A percentile compares a stretch with the other conserved stretches of the same genome.
Conservation (phyloP, 495 filamentous ascomycete species). For the Xylaria intraflava region DNA sequence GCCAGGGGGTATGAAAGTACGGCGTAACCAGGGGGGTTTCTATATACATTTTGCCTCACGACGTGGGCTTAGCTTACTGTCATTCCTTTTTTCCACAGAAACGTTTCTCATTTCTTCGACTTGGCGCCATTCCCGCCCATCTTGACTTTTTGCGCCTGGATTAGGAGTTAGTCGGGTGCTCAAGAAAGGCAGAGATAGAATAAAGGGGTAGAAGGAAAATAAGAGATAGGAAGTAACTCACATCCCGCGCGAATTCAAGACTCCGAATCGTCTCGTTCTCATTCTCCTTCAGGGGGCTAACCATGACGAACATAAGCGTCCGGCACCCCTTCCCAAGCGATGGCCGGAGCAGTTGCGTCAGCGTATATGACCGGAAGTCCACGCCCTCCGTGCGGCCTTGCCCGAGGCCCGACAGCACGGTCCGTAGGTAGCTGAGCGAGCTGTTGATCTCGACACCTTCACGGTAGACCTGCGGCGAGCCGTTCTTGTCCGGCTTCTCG, state of each 20-base stretch:
- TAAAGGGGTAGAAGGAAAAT: background rate
- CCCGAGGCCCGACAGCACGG: slow-evolving; percentile 87
- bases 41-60: too few relatives aligned
- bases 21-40: background rate
- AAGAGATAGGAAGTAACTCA: slow-evolving; percentile 22
- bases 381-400: slow-evolving; percentile 81
- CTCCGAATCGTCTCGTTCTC: slow-evolving; percentile 89
- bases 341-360: slow-evolving; percentile 93
- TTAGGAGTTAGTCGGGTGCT: slow-evolving; percentile 8
- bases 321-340: slow-evolving; percentile 92
- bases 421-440: slow-evolving; percentile 82
- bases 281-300: slow-evolving; percentile 86
- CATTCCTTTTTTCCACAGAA: too few relatives aligned
- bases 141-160: slow-evolving; percentile 27
- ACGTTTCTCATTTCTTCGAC: slow-evolving; percentile 16
- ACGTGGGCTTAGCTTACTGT: too few relatives aligned
- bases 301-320: slow-evolving; percentile 99
- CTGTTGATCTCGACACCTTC: slow-evolving; percentile 98
- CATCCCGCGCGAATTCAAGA: slow-evolving; percentile 94
- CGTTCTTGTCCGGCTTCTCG: slow-evolving; percentile 79
- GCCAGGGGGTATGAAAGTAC: too few relatives aligned
- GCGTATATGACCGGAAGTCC: slow-evolving; percentile 92
- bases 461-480: slow-evolving; percentile 73
- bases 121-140: slow-evolving; percentile 23
- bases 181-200: background rate